Evolutionary conservation across 139 green algal genomes (phyloP).

Genomic region (Chlamydomonas sp.): DNA sequence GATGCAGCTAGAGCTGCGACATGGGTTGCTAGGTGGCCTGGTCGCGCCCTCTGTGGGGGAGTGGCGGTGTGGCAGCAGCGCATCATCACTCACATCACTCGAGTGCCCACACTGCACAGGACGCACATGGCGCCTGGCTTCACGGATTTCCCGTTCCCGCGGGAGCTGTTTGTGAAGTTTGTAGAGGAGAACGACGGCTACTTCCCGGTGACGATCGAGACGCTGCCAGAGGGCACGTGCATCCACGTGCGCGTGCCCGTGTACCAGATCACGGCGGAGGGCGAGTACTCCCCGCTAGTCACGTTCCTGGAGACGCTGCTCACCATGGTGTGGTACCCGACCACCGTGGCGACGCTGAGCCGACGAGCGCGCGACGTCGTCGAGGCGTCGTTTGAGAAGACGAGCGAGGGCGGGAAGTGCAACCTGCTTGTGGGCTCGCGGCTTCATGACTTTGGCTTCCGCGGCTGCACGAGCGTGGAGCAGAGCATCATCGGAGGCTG

Average conservation of each 20-base stretch:
- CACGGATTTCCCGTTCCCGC: constrained; percentile 67
- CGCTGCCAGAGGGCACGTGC: constrained; percentile 71
- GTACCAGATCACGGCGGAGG: constrained; percentile 74
- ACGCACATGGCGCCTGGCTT: constrained; percentile 61
- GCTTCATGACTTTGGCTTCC: constrained; percentile 51
- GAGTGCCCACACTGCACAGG: constrained; percentile 31
- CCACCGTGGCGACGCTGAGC: constrained; percentile 77
- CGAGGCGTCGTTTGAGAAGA: constrained; percentile 66
- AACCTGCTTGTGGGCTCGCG: constrained; percentile 49
- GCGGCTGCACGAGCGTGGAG: constrained; percentile 75
- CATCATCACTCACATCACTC: not conserved
- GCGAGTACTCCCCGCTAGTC: constrained; percentile 64
- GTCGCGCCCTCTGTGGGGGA: not conserved
- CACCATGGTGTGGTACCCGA: constrained; percentile 81
- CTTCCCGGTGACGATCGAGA: constrained; percentile 82
- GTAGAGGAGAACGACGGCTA: constrained; percentile 77
- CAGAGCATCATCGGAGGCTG: constrained; percentile 79
- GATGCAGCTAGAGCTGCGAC: too few relatives aligned
- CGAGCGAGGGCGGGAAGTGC: constrained; percentile 40
- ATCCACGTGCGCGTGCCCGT: constrained; percentile 68
- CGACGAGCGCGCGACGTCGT: constrained; percentile 66
- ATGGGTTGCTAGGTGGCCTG: too few relatives aligned
- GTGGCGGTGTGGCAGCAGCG: not conserved
- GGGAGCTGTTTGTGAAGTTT: constrained; percentile 72
- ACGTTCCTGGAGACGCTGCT: constrained; percentile 87